phyloP scores from a whole-genome alignment of 2,329 filamentous ascomycete genomes.

The Ophiostoma ips region DNA sequence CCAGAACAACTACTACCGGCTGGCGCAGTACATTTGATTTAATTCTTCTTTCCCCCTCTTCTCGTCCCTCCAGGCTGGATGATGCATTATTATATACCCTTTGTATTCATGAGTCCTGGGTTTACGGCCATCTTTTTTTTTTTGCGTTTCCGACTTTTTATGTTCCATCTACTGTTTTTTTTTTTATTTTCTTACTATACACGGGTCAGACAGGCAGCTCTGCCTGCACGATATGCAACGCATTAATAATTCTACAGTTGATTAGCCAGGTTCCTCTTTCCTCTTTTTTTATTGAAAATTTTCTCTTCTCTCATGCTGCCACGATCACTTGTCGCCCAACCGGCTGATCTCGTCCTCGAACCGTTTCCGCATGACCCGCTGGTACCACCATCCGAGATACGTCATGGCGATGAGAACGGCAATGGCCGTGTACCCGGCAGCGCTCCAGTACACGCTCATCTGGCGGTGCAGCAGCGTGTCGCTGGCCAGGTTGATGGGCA shows the following conservation, averaged over 20 bases:
- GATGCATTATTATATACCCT: not conserved
- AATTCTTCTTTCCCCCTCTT: not conserved
- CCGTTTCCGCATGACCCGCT: not conserved
- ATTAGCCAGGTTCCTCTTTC: no score
- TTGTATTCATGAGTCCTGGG: not conserved
- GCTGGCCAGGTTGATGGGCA: not conserved
- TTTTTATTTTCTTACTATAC: not conserved
- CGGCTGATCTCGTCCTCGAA: constrained; percentile 2
- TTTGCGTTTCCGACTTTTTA: no score
- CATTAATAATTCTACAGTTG: no score
- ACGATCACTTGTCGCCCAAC: not conserved
- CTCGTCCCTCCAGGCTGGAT: not conserved
- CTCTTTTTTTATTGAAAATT: no score
- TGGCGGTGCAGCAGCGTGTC: constrained; percentile 1
- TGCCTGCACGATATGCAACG: not conserved
- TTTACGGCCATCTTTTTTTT: not conserved
- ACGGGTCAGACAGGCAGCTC: no score
- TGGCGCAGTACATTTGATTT: not conserved
- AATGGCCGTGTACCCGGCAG: not conserved
- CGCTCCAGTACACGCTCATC: constrained; percentile 3
- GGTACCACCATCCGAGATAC: constrained; percentile 4
- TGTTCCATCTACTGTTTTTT: not conserved
- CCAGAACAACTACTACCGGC: not conserved
- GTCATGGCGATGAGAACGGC: not conserved
- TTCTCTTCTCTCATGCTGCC: no score